phyloP scores from a whole-genome alignment of 441 rosid species.

The Pelargonium citronellum region DNA sequence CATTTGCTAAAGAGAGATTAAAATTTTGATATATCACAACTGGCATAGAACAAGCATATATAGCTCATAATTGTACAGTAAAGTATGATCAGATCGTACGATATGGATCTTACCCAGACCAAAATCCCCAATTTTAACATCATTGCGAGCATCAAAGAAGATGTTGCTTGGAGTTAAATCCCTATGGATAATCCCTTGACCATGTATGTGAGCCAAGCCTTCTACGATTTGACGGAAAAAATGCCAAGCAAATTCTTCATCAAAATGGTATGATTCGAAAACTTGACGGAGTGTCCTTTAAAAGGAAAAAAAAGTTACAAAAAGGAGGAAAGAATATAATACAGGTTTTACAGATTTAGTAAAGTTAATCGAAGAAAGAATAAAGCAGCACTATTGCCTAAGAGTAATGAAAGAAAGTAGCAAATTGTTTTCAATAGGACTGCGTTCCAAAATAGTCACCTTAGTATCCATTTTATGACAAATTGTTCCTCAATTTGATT shows the following conservation, averaged over 20 bases:
- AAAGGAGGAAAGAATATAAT: background rate
- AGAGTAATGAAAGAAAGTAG: background rate
- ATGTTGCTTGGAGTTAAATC: slow-evolving; percentile 96
- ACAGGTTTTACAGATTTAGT: background rate
- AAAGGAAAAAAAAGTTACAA: slow-evolving; percentile 9
- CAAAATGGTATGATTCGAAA: slow-evolving; percentile 86
- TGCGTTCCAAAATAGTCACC: too few relatives aligned
- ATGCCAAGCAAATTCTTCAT: slow-evolving; percentile 84
- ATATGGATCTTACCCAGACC: slow-evolving; percentile 72
- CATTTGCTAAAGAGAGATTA: background rate
- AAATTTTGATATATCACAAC: background rate
- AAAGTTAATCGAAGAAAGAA: slow-evolving; percentile 1
- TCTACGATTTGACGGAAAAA: slow-evolving; percentile 89
- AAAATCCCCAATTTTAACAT: slow-evolving; percentile 94
- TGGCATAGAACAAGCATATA: background rate
- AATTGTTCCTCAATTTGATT: too few relatives aligned
- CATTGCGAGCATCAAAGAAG: slow-evolving; percentile 92
- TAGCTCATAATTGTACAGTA: background rate
- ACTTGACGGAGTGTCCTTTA: slow-evolving; percentile 82
- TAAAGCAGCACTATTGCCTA: background rate
- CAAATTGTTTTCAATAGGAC: background rate
- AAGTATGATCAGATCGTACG: slow-evolving; percentile 17
- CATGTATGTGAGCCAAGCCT: slow-evolving; percentile 93
- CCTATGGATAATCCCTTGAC: slow-evolving; percentile 96
- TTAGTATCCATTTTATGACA: too few relatives aligned